Percentiles rank a stretch among this genome's conserved stretches.
Conservation (phyloP, 2,329 filamentous ascomycete species). For the Epichloe glyceriae region DNA sequence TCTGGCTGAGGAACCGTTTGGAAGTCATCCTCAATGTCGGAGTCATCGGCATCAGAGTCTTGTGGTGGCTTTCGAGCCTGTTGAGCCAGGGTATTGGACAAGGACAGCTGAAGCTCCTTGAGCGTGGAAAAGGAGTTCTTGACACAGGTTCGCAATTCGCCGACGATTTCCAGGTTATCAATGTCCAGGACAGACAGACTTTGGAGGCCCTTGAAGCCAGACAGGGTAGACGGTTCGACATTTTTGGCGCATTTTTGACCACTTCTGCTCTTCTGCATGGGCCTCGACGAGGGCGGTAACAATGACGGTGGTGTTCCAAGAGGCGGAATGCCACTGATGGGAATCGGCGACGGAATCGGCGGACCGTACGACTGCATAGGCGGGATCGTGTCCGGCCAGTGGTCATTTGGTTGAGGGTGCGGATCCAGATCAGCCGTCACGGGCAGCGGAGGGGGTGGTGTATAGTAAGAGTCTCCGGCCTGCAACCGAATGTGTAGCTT, state of each 20-base stretch:
- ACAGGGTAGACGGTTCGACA: constrained; percentile 39
- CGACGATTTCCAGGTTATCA: constrained; percentile 40
- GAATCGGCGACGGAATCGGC: constrained; percentile 9
- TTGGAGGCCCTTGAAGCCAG: constrained; percentile 42
- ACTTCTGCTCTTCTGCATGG: constrained; percentile 19
- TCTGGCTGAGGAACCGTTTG: constrained; percentile 27
- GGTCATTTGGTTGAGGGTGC: constrained; percentile 22
- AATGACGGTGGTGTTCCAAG: constrained; percentile 17
- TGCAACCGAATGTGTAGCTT: constrained; percentile 47
- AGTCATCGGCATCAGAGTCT: constrained; percentile 32
- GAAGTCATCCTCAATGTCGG: constrained; percentile 44
- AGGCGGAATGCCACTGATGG: constrained; percentile 7
- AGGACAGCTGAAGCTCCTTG: constrained; percentile 41
- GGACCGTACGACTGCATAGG: constrained; percentile 10
- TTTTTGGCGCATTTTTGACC: constrained; percentile 18
- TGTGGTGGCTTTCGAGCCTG: constrained; percentile 23
- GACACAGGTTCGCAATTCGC: constrained; percentile 43
- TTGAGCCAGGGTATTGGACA: constrained; percentile 39
- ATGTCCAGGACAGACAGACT: constrained; percentile 46
- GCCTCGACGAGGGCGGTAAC: constrained; percentile 23
- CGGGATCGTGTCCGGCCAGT: constrained; percentile 16
- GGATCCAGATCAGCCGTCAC: constrained; percentile 13
- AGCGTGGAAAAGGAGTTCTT: constrained; percentile 41
- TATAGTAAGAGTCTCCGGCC: constrained; percentile 41
- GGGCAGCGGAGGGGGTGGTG: constrained; percentile 34